Conservation (phyloP, 1,139 yeast genomes). For the Suhomyces taliae region DNA sequence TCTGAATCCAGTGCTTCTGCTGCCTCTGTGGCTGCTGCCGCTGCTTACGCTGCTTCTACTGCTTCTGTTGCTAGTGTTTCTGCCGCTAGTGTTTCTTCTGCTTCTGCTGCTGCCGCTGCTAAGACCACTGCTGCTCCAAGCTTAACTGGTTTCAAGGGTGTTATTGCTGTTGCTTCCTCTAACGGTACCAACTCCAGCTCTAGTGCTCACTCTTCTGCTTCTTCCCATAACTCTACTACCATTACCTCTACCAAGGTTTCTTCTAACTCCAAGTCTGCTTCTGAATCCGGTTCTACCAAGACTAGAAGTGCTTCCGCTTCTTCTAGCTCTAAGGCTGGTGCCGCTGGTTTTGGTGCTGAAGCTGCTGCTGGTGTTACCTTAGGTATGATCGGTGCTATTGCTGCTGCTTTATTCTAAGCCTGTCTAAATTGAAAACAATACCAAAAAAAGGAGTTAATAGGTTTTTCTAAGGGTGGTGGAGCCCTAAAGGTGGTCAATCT, state of each 20-base stretch:
- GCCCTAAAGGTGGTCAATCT: background rate
- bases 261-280: slow-evolving; percentile 10
- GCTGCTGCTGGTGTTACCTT: slow-evolving; percentile 40
- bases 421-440: background rate
- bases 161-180: slow-evolving; percentile 47
- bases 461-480: slow-evolving; percentile 5
- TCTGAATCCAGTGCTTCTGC: slow-evolving; percentile 11
- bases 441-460: background rate
- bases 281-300: slow-evolving; percentile 1
- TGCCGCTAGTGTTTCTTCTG: slow-evolving; percentile 12
- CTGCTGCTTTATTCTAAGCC: slow-evolving; percentile 48
- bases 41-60: slow-evolving; percentile 14
- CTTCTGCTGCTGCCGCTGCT: slow-evolving; percentile 16
- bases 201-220: slow-evolving; percentile 19
- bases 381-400: slow-evolving; percentile 52
- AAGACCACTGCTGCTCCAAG: slow-evolving; percentile 16
- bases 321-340: slow-evolving; percentile 19
- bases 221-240: slow-evolving; percentile 19
- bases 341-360: slow-evolving; percentile 32
- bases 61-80: slow-evolving; percentile 15
- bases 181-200: slow-evolving; percentile 23
- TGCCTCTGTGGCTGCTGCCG: slow-evolving; percentile 14
- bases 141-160: slow-evolving; percentile 43
- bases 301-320: slow-evolving; percentile 15
- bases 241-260: slow-evolving; percentile 10